Percentiles rank a stretch among this genome's conserved stretches.
Evolutionary conservation across 441 rosid species (phyloP).

Genomic region (Codiaeum variegatum): DNA sequence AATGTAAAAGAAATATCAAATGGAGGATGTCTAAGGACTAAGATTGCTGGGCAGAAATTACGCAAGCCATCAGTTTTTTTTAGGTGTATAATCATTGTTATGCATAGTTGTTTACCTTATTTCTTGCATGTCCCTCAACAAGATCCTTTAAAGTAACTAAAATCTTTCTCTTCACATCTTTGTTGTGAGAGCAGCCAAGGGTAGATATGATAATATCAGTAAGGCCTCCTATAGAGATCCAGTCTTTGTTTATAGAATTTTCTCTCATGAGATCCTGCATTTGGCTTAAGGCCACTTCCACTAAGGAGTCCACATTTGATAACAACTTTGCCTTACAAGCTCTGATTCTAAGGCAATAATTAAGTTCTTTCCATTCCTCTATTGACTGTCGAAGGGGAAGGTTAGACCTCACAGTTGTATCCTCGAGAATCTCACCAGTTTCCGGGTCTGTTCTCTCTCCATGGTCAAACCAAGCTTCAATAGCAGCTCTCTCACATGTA

Average conservation of each 20-base stretch:
- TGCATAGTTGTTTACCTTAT: conserved; percentile 38
- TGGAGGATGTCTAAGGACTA: conserved; percentile 1
- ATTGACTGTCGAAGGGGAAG: conserved; percentile 54
- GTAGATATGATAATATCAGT: conserved; percentile 40
- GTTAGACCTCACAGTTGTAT: conserved; percentile 54
- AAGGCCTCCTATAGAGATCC: conserved; percentile 58
- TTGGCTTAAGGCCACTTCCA: conserved; percentile 46
- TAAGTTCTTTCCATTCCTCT: conserved; percentile 71
- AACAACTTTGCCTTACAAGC: conserved; percentile 43
- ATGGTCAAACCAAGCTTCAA: conserved; percentile 44
- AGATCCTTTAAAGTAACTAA: conserved; percentile 44
- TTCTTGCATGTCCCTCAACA: conserved; percentile 52
- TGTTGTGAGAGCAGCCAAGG: conserved; percentile 45
- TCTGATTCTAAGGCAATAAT: conserved; percentile 59
- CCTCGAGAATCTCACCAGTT: conserved; percentile 51
- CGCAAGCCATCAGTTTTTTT: background rate
- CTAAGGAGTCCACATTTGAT: conserved; percentile 33
- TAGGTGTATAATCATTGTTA: background rate
- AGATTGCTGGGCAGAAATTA: background rate
- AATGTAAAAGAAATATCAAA: background rate
- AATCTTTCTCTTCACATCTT: conserved; percentile 46
- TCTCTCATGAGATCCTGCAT: conserved; percentile 58
- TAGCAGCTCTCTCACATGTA: conserved; percentile 65
- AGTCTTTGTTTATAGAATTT: conserved; percentile 54
- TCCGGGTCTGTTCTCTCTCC: conserved; percentile 53